phyloP scores from a whole-genome alignment of 75 land plant genomes.

The Picea sitchensis region DNA sequence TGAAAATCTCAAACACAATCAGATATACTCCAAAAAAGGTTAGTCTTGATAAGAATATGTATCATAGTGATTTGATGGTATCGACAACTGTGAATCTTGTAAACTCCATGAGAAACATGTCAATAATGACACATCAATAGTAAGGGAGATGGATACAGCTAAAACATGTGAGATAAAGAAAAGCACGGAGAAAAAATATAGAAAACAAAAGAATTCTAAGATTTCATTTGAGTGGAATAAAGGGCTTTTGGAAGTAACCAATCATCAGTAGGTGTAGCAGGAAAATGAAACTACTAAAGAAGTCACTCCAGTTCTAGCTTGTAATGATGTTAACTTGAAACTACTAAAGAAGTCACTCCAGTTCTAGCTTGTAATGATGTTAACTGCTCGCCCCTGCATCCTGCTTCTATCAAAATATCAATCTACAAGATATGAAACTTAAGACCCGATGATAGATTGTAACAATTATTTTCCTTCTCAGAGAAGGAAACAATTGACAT shows the following conservation, averaged over 20 bases:
- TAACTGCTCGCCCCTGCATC: no score
- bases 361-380: no score
- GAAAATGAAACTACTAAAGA: conserved; percentile 13
- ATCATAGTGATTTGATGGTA: no score
- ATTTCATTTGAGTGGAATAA: conserved; percentile 25
- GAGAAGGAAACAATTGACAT: no score
- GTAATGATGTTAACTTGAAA: background rate
- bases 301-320: background rate
- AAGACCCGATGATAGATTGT: no score
- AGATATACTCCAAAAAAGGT: no score
- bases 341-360: no score
- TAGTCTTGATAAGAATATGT: no score
- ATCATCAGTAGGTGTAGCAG: conserved; percentile 11
- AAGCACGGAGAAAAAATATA: conserved; percentile 55
- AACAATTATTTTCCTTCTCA: no score
- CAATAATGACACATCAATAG: background rate
- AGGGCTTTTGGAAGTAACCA: conserved; percentile 20
- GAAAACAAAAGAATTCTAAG: conserved; percentile 54
- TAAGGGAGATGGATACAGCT: conserved; percentile 20
- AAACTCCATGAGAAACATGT: background rate
- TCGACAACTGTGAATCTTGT: background rate
- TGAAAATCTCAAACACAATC: no score
- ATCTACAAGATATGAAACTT: no score
- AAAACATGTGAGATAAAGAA: conserved; percentile 41
- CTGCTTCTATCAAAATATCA: no score